phyloP scores from a whole-genome alignment of 108 stramenopile genomes.

The Cyclotella choctawhatcheeana region DNA sequence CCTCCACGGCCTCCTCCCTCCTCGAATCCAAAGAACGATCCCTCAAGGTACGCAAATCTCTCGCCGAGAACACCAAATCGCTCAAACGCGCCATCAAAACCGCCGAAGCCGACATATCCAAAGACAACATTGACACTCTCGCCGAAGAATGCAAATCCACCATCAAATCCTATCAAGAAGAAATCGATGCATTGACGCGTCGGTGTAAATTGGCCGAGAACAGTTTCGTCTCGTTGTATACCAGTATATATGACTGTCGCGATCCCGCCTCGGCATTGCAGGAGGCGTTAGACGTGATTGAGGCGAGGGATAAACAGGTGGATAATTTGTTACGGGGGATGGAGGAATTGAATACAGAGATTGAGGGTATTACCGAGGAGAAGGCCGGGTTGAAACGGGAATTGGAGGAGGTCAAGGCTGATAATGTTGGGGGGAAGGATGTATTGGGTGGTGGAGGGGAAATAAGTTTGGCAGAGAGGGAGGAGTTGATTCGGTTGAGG shows the following conservation, averaged over 20 bases:
- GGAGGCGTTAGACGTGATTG: constrained; percentile 52
- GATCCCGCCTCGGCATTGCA: constrained; percentile 53
- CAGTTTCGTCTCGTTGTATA: constrained; percentile 54
- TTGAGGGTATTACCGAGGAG: constrained; percentile 36
- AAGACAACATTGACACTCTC: constrained; percentile 20
- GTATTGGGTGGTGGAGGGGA: constrained; percentile 12
- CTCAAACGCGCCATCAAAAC: constrained; percentile 80
- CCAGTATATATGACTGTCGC: constrained; percentile 51
- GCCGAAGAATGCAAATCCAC: constrained; percentile 66
- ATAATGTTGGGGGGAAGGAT: constrained; percentile 7
- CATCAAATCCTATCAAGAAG: constrained; percentile 85
- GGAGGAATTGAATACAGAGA: constrained; percentile 63
- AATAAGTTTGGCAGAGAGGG: constrained; percentile 21
- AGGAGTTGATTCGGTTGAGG: constrained; percentile 82
- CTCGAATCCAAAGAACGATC: constrained; percentile 69
- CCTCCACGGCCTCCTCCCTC: constrained; percentile 37
- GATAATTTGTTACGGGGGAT: constrained; percentile 53
- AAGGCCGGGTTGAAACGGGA: constrained; percentile 32
- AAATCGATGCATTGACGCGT: constrained; percentile 83
- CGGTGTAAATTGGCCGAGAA: constrained; percentile 77
- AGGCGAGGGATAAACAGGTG: constrained; percentile 62
- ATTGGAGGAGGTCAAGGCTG: constrained; percentile 45
- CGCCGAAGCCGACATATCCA: constrained; percentile 35
- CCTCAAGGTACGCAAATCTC: constrained; percentile 67
- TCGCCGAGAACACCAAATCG: constrained; percentile 78